A percentile compares a stretch with the other conserved stretches of the same genome.
Evolutionary conservation across 495 filamentous ascomycete genomes (phyloP).

Genomic region (Aspergillus heteromorphus): DNA sequence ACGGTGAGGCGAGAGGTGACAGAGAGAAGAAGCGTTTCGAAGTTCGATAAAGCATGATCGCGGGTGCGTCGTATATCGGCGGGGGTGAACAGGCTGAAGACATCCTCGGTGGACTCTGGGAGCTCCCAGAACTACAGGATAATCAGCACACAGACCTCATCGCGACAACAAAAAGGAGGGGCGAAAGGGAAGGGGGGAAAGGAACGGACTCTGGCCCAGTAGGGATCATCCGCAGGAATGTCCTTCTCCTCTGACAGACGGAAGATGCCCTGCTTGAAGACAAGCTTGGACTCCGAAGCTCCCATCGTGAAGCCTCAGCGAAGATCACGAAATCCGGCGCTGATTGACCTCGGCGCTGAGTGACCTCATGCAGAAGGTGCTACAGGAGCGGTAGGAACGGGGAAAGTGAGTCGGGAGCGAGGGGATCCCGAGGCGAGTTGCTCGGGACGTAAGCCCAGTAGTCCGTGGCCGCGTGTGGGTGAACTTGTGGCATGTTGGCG

Average conservation of each 20-base stretch:
- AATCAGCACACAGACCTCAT: constrained; percentile 11
- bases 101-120: constrained; percentile 90
- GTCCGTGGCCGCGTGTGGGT: constrained; percentile 9
- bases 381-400: background rate
- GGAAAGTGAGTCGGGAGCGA: background rate
- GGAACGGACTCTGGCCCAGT: constrained; percentile 76
- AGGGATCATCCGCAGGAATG: constrained; percentile 83
- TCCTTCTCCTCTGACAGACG: constrained; percentile 83
- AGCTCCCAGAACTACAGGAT: constrained; percentile 92
- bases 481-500: constrained; percentile 18
- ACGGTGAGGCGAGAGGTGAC: constrained; percentile 74
- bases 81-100: constrained; percentile 93
- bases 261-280: constrained; percentile 99
- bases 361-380: constrained; percentile 31
- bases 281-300: constrained; percentile 97
- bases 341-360: constrained; percentile 11
- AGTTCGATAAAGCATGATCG: constrained; percentile 79
- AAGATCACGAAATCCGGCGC: constrained; percentile 12
- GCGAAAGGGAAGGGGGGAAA: background rate
- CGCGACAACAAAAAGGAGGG: no score
- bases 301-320: constrained; percentile 60
- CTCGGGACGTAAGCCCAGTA: constrained; percentile 2
- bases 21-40: constrained; percentile 83
- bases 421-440: background rate
- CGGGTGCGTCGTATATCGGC: constrained; percentile 88